phyloP scores from a whole-genome alignment of 176 grass and related monocot species.

The Phoenix roebelenii region DNA sequence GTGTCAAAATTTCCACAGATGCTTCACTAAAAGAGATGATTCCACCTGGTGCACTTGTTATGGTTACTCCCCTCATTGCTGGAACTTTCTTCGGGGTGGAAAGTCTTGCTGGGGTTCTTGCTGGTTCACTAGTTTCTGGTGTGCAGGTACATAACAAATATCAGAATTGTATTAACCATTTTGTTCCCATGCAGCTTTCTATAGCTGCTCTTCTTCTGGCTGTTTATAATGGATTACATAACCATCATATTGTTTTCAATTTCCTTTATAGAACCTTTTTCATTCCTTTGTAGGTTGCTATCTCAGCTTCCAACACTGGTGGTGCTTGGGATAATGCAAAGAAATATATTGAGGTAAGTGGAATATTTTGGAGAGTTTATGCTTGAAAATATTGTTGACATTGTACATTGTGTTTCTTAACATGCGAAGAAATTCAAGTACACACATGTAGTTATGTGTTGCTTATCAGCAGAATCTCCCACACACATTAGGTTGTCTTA shows the following conservation, averaged over 20 bases:
- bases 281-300: constrained; percentile 41
- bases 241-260: neutral
- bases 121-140: constrained; percentile 71
- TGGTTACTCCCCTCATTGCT: constrained; percentile 44
- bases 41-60: constrained; percentile 62
- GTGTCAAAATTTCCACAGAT: constrained; percentile 81
- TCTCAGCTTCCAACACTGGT: constrained; percentile 85
- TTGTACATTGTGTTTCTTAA: too few relatives aligned
- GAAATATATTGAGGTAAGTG: constrained; percentile 76
- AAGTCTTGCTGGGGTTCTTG: constrained; percentile 64
- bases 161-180: too few relatives aligned
- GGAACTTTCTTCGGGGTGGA: constrained; percentile 71
- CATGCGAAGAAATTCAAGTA: too few relatives aligned
- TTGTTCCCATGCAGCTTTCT: too few relatives aligned
- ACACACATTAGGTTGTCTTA: too few relatives aligned
- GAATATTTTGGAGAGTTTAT: neutral
- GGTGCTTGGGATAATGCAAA: constrained; percentile 96
- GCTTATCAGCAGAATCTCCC: too few relatives aligned
- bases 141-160: constrained; percentile 40
- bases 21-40: constrained; percentile 74
- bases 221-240: neutral
- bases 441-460: too few relatives aligned
- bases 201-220: too few relatives aligned
- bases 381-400: too few relatives aligned
- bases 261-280: neutral